Conservation (phyloP, 768 basidiomycete species). For the Mrakia blollopis region DNA sequence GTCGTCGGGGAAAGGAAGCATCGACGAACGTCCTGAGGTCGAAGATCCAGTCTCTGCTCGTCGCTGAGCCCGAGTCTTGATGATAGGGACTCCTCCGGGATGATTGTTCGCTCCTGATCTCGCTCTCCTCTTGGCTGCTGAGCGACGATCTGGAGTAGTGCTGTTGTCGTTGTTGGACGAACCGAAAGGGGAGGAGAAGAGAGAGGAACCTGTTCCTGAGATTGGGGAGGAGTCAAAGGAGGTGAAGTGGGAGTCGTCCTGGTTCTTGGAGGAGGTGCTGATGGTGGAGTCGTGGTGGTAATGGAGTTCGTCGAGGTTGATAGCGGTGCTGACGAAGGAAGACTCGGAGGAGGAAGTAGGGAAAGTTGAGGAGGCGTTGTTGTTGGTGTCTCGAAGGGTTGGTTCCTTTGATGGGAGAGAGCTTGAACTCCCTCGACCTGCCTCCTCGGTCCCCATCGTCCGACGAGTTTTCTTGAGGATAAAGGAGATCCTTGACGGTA, state of each 20-base stretch:
- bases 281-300: neutral
- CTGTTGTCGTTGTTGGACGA: neutral
- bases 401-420: neutral
- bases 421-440: neutral
- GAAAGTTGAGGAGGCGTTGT: neutral
- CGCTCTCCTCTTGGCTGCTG: neutral
- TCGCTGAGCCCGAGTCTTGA: neutral
- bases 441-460: neutral
- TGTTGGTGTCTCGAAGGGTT: neutral
- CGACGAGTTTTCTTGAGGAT: neutral
- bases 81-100: no score
- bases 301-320: neutral
- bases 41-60: neutral
- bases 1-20: neutral
- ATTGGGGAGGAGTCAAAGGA: neutral
- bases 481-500: neutral
- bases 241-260: neutral
- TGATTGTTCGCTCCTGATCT: neutral
- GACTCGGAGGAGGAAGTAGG: neutral
- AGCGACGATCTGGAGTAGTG: neutral
- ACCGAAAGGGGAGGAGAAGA: neutral
- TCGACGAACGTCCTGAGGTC: neutral
- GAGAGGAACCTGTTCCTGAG: neutral
- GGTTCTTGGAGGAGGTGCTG: no score
- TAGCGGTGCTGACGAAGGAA: neutral